Evolutionary conservation across 139 green algal genomes (phyloP).

Genomic region (Micromonas commoda): DNA sequence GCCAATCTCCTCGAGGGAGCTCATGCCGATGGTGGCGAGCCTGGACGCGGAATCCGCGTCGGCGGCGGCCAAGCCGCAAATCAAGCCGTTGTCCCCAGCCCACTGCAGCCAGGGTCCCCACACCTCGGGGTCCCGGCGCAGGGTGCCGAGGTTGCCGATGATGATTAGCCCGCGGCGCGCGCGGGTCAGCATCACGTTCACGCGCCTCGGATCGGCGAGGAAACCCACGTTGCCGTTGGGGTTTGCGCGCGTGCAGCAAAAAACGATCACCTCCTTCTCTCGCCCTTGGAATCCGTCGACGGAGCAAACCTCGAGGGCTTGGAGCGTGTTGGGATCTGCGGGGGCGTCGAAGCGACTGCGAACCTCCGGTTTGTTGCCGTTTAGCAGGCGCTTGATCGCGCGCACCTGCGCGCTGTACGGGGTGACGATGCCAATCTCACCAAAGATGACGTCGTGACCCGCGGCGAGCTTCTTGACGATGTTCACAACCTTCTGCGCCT

Average conservation of each 20-base stretch:
- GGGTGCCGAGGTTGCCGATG: conserved; percentile 41
- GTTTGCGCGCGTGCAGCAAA: conserved; percentile 81
- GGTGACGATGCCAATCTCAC: conserved; percentile 40
- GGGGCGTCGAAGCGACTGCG: conserved; percentile 19
- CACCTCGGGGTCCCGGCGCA: background rate
- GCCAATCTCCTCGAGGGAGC: conserved; percentile 1
- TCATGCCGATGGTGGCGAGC: conserved; percentile 17
- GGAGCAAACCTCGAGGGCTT: conserved; percentile 31
- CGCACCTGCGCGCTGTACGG: conserved; percentile 42
- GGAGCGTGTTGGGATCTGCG: background rate
- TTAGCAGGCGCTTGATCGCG: conserved; percentile 9
- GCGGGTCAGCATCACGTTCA: conserved; percentile 89
- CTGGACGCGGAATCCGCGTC: background rate
- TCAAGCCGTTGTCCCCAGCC: conserved; percentile 14
- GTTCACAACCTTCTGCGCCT: conserved; percentile 6
- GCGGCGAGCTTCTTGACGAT: conserved; percentile 4
- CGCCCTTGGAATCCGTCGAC: conserved; percentile 45
- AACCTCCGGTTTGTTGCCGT: background rate
- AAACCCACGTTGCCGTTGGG: conserved; percentile 63
- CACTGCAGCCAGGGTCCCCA: conserved; percentile 15
- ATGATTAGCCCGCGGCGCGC: conserved; percentile 61
- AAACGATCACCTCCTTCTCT: conserved; percentile 49
- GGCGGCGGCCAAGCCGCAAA: background rate
- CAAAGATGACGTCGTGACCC: conserved; percentile 7
- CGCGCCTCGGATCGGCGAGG: conserved; percentile 64